Conservation (phyloP, 2,329 filamentous ascomycete species). For the Colletotrichum ledebouriae region DNA sequence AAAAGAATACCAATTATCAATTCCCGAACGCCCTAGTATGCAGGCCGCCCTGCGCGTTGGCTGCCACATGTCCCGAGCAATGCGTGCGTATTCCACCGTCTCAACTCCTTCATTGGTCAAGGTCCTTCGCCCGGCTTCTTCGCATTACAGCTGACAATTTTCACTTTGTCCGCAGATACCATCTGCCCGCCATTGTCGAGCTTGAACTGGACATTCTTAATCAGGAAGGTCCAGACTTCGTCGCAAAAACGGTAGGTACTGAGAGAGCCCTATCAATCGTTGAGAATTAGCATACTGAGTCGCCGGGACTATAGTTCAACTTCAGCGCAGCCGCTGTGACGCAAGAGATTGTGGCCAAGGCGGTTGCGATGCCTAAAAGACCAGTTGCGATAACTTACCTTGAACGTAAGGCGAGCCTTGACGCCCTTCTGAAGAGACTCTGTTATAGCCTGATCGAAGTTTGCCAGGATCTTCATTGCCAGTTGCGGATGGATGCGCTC, state of each 20-base stretch:
- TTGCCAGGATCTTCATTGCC: constrained; percentile 96
- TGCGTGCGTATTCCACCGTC: constrained; percentile 24
- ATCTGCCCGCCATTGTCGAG: constrained; percentile 83
- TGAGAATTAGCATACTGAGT: too few species aligned
- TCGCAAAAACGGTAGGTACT: constrained; percentile 99
- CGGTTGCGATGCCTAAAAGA: too few species aligned
- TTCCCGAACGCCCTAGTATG: constrained; percentile 39
- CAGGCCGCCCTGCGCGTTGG: constrained; percentile 31
- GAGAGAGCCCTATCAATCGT: constrained; percentile 80
- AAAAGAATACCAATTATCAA: constrained; percentile 15
- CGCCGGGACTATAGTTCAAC: too few species aligned
- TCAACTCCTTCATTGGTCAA: constrained; percentile 25
- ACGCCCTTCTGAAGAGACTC: constrained; percentile 94
- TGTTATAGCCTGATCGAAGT: constrained; percentile 94
- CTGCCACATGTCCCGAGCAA: constrained; percentile 11
- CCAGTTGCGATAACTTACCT: constrained; percentile 70
- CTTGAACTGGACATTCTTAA: constrained; percentile 99
- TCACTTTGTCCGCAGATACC: constrained; percentile 90
- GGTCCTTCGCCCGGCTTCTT: constrained; percentile 71
- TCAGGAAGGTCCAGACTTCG: constrained; percentile 99
- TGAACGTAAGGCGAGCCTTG: constrained; percentile 91
- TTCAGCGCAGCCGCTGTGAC: too few species aligned
- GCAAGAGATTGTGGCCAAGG: too few species aligned
- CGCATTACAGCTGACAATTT: constrained; percentile 98
- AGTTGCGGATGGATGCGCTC: constrained; percentile 97